Evolutionary conservation across 306 rosid genomes (phyloP), one percentile per base, ranked within the genome.

Genomic region (Acacia confusa): DNA sequence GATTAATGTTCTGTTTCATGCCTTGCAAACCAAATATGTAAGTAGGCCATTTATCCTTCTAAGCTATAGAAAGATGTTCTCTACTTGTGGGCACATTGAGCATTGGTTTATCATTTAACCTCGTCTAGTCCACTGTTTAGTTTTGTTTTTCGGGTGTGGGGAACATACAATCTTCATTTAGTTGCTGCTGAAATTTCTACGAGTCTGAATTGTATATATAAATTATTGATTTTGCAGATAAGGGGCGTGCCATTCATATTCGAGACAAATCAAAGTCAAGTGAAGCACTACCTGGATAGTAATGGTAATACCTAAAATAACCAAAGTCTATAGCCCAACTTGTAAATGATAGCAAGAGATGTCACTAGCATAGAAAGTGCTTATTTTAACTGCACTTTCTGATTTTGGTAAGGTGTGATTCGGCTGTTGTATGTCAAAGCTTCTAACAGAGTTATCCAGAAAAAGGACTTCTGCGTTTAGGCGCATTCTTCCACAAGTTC

Each of bases 241-340:
- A 87, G 87, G 81, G 92, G 92, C 74, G 86, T 84, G 85, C 74
- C 96, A 3, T 90, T 91, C 87, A 89, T 91, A 82, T 96, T 96
- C 41, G 98, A 93, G 92, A 82, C 61, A 52, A 91, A 86, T 88
- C 88, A 77, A 72, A 79, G 77, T 73, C 44, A 84, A 7, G 88
- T 94, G 87, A 90, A 83, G 92, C 89, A 75, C 82, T 93, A 92
- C 84, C 57, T 88, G 81, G 89, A 88, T 70, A 82, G 76, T 78
- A 64, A 84, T 12, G 84, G 76, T 80, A 68, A 85, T 12, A 70
- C 87, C 72, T 85, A 85, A 82, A 72, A 53, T 81, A 73, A 84
- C 63, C 69, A 60, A 67, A 76, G 68, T 82, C 77, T 45, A 41
- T 76, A 85, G 86, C 79, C 67, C 57, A 78, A 65, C 22, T 45